Base-by-base conservation (phyloP, 257 asterid genomes). In the Datura wrightii region DNA sequence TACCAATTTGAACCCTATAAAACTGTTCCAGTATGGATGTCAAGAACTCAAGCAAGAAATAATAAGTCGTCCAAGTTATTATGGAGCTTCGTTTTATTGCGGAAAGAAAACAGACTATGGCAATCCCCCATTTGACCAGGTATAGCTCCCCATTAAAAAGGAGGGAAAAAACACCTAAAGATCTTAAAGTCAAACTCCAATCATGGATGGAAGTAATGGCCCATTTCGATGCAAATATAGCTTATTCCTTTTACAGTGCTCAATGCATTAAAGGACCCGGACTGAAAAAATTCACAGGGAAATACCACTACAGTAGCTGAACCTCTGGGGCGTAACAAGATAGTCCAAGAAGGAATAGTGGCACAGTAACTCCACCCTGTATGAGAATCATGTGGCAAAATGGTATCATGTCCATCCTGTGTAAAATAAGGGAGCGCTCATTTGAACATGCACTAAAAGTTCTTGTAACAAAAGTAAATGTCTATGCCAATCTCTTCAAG, bases 291-390 rank as follows among this genome's bases (percentile, higher is more conserved):
- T 48, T 65, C 63, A 82, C 37, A 65, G 71, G 44, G 56, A 24
- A 58, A 83, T 92, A 94, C 98, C 95, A 91, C 97, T 18, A 90
- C 87, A 79, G 92, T 84, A 79, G 91, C 93, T 67, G 94, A 92
- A 84, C 84, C 89, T 72, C 90, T 86, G 85, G 94, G 66, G 72
- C 89, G 91, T 67, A 93, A 88, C 36, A 89, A 84, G 85, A 88
- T 59, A 79, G 87, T 88, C 97, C 95, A 94, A 83, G 94, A 91
- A 85, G 97, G 95, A 86, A 94, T 74, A 34, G 93, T 91, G 82
- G 89, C 97, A 82, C 94, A 92, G 83, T 92, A 94, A 88, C 93
- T 94, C 98, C 98, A 94, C 82, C 98, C 92, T 10, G 93, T 87
- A 85, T 48, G 94, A 88, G 79, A 87, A 86, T 88, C 94, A 80